Conservation (phyloP, 805 yeast genomes). For the Zygosaccharomyces pseudorouxii region DNA sequence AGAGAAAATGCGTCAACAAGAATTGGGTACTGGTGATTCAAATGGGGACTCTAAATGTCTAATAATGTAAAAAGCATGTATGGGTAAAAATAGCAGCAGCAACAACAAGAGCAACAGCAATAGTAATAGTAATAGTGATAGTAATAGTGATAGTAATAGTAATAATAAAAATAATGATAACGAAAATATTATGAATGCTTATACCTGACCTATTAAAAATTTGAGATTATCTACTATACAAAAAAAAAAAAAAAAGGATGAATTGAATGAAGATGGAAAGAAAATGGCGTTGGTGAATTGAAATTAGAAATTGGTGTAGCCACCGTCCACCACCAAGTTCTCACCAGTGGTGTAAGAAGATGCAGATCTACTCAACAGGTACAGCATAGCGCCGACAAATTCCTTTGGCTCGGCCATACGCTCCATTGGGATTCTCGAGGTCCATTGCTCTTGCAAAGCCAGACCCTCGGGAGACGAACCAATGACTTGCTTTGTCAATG, state of each 20-base stretch:
- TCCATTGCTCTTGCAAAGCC: conserved; percentile 64
- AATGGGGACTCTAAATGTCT: conserved; percentile 13
- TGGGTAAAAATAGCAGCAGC: not conserved
- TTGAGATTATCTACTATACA: not conserved
- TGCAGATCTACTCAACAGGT: conserved; percentile 66
- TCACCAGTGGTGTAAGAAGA: conserved; percentile 80
- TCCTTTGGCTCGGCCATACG: conserved; percentile 85
- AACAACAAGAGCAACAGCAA: not conserved
- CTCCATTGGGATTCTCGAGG: conserved; percentile 64
- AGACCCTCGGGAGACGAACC: conserved; percentile 46
- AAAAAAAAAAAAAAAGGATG: not conserved
- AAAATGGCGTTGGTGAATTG: too few relatives aligned
- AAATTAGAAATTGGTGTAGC: conserved; percentile 71
- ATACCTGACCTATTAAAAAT: not conserved
- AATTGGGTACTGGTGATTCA: conserved; percentile 9
- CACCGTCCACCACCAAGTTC: conserved; percentile 80
- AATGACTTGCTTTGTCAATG: conserved; percentile 67
- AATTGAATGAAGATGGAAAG: not conserved
- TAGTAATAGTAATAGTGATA: not conserved
- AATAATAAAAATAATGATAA: not conserved
- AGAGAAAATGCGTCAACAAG: conserved; percentile 20
- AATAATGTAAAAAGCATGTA: conserved; percentile 13
- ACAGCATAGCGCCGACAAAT: conserved; percentile 70
- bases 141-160: not conserved
- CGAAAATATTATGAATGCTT: not conserved